A percentile compares a stretch with the other conserved stretches of the same genome.
These are phyloP conservation scores for Tulasnella sp. DNA, from an alignment of 768 basidiomycete species.

Conservation along the genomic window DNA sequence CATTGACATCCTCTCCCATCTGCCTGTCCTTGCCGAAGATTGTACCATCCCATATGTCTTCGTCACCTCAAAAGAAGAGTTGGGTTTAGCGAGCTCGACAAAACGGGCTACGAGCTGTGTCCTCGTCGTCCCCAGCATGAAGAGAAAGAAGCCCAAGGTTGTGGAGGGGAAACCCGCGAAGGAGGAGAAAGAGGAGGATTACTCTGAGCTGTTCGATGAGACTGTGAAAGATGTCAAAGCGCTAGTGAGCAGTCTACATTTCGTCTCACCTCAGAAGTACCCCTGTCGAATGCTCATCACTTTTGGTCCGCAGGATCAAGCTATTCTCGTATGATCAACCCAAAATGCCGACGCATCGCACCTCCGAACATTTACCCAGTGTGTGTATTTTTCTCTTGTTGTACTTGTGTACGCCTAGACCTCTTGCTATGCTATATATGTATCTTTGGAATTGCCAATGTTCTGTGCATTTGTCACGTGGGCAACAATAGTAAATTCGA, in stretches of 20 bases:
- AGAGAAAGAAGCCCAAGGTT: conserved; percentile 49
- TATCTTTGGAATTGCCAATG: no score
- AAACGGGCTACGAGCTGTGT: conserved; percentile 98
- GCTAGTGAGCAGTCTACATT: conserved; percentile 30
- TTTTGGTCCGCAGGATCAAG: neutral
- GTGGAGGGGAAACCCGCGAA: conserved; percentile 38
- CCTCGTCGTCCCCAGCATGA: conserved; percentile 77
- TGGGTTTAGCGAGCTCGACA: conserved; percentile 89
- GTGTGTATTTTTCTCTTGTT: no score
- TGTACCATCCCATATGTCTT: conserved; percentile 84
- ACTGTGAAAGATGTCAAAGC: conserved; percentile 76
- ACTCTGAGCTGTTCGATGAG: conserved; percentile 76
- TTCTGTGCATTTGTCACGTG: no score
- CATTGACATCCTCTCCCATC: conserved; percentile 95
- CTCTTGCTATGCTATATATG: no score
- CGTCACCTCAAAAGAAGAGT: conserved; percentile 85
- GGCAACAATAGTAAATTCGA: no score
- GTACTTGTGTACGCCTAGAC: no score
- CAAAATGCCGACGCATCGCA: conserved; percentile 3
- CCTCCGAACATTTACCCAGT: no score
- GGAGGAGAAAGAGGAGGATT: conserved; percentile 56
- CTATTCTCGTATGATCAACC: neutral
- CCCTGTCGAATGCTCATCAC: neutral
- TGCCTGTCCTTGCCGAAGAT: conserved; percentile 91
- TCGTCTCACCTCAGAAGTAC: neutral